These are phyloP conservation scores for Nicotiana tabacum DNA, from an alignment of 257 asterid species.

Conservation along the genomic window DNA sequence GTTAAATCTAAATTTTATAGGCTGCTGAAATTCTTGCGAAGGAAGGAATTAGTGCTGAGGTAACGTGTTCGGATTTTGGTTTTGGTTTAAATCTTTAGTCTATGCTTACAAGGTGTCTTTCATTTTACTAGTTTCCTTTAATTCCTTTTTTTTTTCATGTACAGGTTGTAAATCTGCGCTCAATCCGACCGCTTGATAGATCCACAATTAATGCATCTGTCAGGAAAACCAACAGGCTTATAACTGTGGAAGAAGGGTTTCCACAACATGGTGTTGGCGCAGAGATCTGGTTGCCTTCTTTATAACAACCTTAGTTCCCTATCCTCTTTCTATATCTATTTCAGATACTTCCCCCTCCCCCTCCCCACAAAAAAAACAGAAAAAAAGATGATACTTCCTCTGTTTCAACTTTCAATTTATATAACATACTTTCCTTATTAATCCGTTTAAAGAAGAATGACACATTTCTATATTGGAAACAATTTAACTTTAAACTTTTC, in stretches of 20 bases:
- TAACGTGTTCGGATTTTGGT: conserved; percentile 12
- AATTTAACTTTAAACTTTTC: too few relatives aligned
- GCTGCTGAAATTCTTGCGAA: conserved; percentile 79
- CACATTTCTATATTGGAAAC: too few relatives aligned
- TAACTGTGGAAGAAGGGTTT: conserved; percentile 74
- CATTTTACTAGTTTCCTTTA: too few relatives aligned
- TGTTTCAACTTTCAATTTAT: too few relatives aligned
- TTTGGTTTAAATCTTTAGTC: background rate
- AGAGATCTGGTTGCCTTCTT: conserved; percentile 50
- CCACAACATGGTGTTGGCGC: conserved; percentile 90
- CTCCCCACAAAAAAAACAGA: too few relatives aligned
- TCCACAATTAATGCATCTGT: conserved; percentile 67
- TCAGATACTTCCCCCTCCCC: background rate
- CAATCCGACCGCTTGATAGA: conserved; percentile 80
- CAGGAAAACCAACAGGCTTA: conserved; percentile 71
- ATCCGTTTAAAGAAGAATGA: too few relatives aligned
- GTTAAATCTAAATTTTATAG: conserved; percentile 23
- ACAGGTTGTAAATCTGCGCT: conserved; percentile 70
- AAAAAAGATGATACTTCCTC: too few relatives aligned
- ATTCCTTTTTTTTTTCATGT: background rate
- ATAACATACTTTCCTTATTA: too few relatives aligned
- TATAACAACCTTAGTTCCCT: conserved; percentile 2
- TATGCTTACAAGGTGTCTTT: background rate
- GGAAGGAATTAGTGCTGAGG: conserved; percentile 85
- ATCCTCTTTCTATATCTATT: background rate